Evolutionary conservation across 305 asterid species (phyloP).

Genomic region (Coffea humblotiana): DNA sequence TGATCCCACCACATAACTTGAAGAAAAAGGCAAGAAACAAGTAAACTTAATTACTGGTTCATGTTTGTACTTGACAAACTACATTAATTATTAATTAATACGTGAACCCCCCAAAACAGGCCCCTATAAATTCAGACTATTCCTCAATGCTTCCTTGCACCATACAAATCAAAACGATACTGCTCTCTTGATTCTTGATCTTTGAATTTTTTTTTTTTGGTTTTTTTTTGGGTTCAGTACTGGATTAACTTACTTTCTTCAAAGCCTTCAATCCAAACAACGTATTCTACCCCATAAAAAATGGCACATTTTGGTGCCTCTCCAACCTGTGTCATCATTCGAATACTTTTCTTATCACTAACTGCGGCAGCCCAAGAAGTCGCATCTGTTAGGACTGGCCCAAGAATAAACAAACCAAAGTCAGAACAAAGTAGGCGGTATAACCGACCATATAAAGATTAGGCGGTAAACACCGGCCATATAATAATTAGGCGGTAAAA

Average conservation of each 20-base stretch:
- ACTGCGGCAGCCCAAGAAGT: slow-evolving; percentile 16
- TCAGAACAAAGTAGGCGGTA: too few relatives aligned
- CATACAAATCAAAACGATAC: not conserved
- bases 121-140: slow-evolving; percentile 10
- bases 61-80: not conserved
- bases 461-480: too few relatives aligned
- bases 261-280: too few relatives aligned
- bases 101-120: not conserved
- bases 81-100: not conserved
- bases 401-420: too few relatives aligned
- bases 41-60: too few relatives aligned
- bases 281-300: not conserved
- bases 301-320: slow-evolving; percentile 24
- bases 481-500: too few relatives aligned
- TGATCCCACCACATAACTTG: not conserved
- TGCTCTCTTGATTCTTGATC: too few relatives aligned
- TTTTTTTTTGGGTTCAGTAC: too few relatives aligned
- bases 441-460: too few relatives aligned
- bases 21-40: slow-evolving; percentile 2
- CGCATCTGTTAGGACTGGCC: too few relatives aligned
- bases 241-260: too few relatives aligned
- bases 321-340: not conserved
- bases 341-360: not conserved
- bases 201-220: too few relatives aligned
- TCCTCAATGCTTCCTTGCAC: not conserved